These are phyloP conservation scores for Fusarium solani-melongenae DNA, from an alignment of 2,329 filamentous ascomycete genomes.

Conservation along the genomic window DNA sequence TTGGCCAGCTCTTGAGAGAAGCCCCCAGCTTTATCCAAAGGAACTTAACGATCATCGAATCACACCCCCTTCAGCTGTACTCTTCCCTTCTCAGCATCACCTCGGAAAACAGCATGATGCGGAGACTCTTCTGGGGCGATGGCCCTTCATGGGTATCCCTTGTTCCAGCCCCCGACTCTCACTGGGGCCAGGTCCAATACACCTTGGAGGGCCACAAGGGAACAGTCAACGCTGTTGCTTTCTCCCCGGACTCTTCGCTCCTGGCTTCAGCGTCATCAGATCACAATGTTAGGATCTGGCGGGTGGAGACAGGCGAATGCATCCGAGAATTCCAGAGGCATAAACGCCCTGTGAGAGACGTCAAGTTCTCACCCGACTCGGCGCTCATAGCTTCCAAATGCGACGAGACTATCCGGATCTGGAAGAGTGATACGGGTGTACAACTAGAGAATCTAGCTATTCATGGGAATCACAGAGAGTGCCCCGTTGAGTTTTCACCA, in stretches of 20 bases:
- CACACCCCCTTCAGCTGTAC: neutral
- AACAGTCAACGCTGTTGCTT: neutral
- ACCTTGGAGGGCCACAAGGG: neutral
- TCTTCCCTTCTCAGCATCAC: neutral
- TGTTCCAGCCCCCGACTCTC: neutral
- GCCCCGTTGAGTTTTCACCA: neutral
- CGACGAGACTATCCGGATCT: neutral
- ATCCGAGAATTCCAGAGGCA: neutral
- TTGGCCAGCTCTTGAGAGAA: neutral
- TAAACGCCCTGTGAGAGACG: neutral
- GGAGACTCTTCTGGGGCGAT: neutral
- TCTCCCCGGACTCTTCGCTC: neutral
- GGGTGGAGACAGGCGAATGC: neutral
- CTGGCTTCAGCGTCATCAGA: neutral
- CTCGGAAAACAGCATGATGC: fast-evolving
- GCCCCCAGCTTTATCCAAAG: neutral
- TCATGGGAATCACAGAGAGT: neutral
- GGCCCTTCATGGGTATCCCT: neutral
- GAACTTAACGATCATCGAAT: neutral
- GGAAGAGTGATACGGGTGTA: neutral
- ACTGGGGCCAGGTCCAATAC: neutral
- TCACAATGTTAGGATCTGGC: neutral
- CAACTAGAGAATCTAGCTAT: neutral
- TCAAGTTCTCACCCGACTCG: neutral
- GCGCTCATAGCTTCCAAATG: neutral